Percentiles rank a stretch among this genome's conserved stretches.
Evolutionary conservation across 306 rosid species (phyloP).

Genomic region (Castanea sativa): DNA sequence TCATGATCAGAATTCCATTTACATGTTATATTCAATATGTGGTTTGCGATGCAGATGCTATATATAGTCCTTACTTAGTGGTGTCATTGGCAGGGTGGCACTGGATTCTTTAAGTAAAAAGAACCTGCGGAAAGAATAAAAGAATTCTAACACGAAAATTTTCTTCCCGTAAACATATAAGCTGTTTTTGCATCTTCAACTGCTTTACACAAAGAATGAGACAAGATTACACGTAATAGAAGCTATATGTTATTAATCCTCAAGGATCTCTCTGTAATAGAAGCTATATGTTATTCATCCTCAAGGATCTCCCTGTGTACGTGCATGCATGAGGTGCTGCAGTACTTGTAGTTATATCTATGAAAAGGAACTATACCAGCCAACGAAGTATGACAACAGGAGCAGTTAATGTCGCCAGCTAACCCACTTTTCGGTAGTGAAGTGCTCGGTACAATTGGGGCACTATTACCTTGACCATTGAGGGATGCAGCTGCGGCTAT

Average conservation of each 20-base stretch:
- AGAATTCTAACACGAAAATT: too few relatives aligned
- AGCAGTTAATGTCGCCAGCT: constrained; percentile 53
- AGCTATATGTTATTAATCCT: constrained; percentile 42
- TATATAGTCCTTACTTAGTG: too few relatives aligned
- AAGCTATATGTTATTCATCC: constrained; percentile 36
- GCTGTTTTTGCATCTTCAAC: not conserved
- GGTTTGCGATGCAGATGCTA: too few relatives aligned
- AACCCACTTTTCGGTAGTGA: constrained; percentile 44
- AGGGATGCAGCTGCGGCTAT: constrained; percentile 46
- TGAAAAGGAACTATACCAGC: constrained; percentile 92
- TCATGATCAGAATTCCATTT: too few relatives aligned
- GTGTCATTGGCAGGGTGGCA: too few relatives aligned
- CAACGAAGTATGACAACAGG: constrained; percentile 75
- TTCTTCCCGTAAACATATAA: not conserved
- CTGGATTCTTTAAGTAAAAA: too few relatives aligned
- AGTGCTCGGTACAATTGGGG: constrained; percentile 21
- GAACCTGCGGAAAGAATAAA: too few relatives aligned
- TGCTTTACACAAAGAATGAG: not conserved
- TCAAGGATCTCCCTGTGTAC: constrained; percentile 82
- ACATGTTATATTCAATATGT: too few relatives aligned
- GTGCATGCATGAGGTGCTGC: constrained; percentile 98
- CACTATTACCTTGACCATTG: constrained; percentile 36
- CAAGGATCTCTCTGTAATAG: constrained; percentile 60
- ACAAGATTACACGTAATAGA: not conserved
- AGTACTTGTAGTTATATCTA: constrained; percentile 85